Percentiles rank a stretch among this genome's conserved stretches.
Conservation (phyloP, 1,139 yeast genomes). For the Hyphopichia fennica region DNA sequence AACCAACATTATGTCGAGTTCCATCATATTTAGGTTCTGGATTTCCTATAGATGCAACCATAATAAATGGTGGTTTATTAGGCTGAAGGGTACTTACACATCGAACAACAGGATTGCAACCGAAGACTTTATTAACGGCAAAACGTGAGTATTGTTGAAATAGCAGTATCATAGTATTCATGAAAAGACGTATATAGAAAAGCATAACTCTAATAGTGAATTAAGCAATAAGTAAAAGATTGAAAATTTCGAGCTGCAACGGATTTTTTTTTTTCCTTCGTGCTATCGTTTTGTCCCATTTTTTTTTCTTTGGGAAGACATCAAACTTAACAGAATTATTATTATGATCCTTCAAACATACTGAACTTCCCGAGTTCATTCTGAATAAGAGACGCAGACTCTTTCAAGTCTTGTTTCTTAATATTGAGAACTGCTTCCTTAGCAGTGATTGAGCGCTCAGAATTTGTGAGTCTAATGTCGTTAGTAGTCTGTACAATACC, state of each 20-base stretch:
- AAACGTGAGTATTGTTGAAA: not conserved
- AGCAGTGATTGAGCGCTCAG: slow-evolving; percentile 19
- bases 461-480: slow-evolving; percentile 11
- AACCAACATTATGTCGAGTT: slow-evolving; percentile 83
- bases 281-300: slow-evolving; percentile 9
- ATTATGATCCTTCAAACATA: not conserved
- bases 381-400: slow-evolving; percentile 17
- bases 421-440: slow-evolving; percentile 16
- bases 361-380: slow-evolving; percentile 5
- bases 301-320: slow-evolving; percentile 4
- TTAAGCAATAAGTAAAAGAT: too few relatives aligned
- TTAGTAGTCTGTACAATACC: not conserved
- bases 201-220: too few relatives aligned
- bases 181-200: not conserved
- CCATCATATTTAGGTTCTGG: slow-evolving; percentile 62
- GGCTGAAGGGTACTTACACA: slow-evolving; percentile 6
- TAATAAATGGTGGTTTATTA: slow-evolving; percentile 26
- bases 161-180: not conserved
- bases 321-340: too few relatives aligned
- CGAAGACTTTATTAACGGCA: not conserved
- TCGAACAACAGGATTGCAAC: not conserved
- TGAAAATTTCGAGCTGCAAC: not conserved
- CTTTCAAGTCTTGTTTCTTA: slow-evolving; percentile 15
- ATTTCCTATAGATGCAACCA: slow-evolving; percentile 72
- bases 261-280: not conserved